phyloP scores from a whole-genome alignment of 805 yeast species.

The Martiniozyma abietophila region DNA sequence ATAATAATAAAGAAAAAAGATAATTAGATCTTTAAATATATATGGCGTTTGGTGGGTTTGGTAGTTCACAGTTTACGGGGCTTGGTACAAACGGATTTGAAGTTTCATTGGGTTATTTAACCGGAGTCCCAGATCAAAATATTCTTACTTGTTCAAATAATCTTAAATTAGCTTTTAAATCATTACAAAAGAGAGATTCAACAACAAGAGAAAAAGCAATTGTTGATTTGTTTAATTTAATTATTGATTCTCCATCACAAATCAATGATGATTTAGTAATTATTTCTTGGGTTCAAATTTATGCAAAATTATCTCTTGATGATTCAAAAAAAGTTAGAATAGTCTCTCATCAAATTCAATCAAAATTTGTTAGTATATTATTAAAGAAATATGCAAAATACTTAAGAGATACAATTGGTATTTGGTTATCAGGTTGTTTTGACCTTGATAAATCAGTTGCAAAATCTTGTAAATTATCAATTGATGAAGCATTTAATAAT shows the following conservation, averaged over 20 bases:
- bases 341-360: conserved; percentile 57
- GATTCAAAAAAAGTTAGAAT: conserved; percentile 56
- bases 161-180: conserved; percentile 60
- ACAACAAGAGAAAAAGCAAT: conserved; percentile 82
- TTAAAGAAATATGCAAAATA: conserved; percentile 56
- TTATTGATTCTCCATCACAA: conserved; percentile 21
- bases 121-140: conserved; percentile 69
- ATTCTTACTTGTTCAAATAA: conserved; percentile 34
- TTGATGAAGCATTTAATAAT: conserved; percentile 47
- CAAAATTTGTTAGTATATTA: conserved; percentile 37
- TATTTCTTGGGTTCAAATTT: conserved; percentile 71
- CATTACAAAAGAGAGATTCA: conserved; percentile 67
- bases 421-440: conserved; percentile 61
- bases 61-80: conserved; percentile 14
- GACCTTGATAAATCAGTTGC: conserved; percentile 63
- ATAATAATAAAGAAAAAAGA: too few relatives aligned
- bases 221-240: conserved; percentile 35
- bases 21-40: too few relatives aligned
- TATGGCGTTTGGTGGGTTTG: conserved; percentile 9
- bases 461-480: conserved; percentile 35
- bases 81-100: conserved; percentile 33
- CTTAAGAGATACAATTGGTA: conserved; percentile 61
- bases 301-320: conserved; percentile 70
- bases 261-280: conserved; percentile 44
- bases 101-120: conserved; percentile 64